phyloP scores from a whole-genome alignment of 2,329 filamentous ascomycete genomes.

The Blastomyces gilchristii region DNA sequence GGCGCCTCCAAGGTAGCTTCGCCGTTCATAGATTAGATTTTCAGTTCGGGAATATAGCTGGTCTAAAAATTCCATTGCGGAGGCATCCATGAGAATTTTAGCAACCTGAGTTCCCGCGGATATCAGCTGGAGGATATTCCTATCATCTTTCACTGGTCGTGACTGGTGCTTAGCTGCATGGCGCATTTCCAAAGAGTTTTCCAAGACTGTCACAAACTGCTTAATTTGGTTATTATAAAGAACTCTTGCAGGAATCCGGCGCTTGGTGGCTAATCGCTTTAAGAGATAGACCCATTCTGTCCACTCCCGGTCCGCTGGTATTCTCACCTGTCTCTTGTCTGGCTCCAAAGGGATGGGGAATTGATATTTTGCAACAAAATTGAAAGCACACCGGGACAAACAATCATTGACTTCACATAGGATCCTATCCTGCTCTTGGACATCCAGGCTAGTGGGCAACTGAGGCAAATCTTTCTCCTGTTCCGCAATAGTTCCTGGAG shows the following conservation, averaged over 20 bases:
- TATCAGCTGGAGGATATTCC: conserved; percentile 78
- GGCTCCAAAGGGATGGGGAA: conserved; percentile 77
- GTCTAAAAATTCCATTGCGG: conserved; percentile 74
- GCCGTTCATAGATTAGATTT: conserved; percentile 61
- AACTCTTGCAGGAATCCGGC: conserved; percentile 71
- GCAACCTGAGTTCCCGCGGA: conserved; percentile 80
- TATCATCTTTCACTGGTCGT: conserved; percentile 74
- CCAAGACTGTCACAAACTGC: conserved; percentile 76
- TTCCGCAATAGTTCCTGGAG: conserved; percentile 59
- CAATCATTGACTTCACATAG: conserved; percentile 73
- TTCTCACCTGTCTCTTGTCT: conserved; percentile 67
- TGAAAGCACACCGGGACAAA: conserved; percentile 74
- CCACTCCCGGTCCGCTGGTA: conserved; percentile 72
- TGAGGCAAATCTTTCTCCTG: conserved; percentile 73
- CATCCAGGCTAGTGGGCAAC: conserved; percentile 69
- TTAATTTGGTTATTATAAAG: conserved; percentile 87
- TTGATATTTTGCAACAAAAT: conserved; percentile 85
- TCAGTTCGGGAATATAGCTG: conserved; percentile 73
- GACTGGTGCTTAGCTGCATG: conserved; percentile 77
- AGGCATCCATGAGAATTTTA: conserved; percentile 74
- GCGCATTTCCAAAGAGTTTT: conserved; percentile 81
- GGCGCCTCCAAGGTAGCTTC: conserved; percentile 29
- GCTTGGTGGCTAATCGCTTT: conserved; percentile 75
- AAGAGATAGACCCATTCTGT: conserved; percentile 85
- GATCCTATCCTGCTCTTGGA: conserved; percentile 76